Evolutionary conservation across 2,329 filamentous ascomycete genomes (phyloP).

Genomic region (Trichoderma sp.): DNA sequence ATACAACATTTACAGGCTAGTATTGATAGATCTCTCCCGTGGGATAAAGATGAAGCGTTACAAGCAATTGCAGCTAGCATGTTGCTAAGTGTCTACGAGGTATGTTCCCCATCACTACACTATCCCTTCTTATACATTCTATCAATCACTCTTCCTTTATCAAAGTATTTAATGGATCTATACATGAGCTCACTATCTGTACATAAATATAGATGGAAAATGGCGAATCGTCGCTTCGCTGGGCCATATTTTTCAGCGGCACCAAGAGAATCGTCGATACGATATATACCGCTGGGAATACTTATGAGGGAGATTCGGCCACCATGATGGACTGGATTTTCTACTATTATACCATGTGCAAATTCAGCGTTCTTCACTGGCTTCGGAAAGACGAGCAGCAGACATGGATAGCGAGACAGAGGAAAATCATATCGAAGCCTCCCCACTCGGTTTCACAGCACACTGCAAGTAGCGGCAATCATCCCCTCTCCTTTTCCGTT

Average conservation of each 20-base stretch:
- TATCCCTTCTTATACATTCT: background rate
- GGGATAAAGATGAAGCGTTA: background rate
- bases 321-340: conserved; percentile 1
- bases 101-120: background rate
- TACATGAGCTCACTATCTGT: background rate
- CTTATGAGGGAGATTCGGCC: background rate
- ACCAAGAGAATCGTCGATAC: background rate
- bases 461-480: background rate
- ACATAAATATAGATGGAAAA: background rate
- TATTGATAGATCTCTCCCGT: background rate
- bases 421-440: background rate
- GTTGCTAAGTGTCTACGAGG: background rate
- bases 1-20: background rate
- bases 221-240: background rate
- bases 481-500: background rate
- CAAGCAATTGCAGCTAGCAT: background rate
- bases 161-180: background rate
- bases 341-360: conserved; percentile 2
- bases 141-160: background rate
- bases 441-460: background rate
- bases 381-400: background rate
- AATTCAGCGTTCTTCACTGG: conserved; percentile 2
- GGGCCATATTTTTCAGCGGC: background rate
- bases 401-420: background rate
- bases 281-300: background rate